Evolutionary conservation across 2,329 filamentous ascomycete genomes (phyloP).

Genomic region (Fusarium heterosporum): DNA sequence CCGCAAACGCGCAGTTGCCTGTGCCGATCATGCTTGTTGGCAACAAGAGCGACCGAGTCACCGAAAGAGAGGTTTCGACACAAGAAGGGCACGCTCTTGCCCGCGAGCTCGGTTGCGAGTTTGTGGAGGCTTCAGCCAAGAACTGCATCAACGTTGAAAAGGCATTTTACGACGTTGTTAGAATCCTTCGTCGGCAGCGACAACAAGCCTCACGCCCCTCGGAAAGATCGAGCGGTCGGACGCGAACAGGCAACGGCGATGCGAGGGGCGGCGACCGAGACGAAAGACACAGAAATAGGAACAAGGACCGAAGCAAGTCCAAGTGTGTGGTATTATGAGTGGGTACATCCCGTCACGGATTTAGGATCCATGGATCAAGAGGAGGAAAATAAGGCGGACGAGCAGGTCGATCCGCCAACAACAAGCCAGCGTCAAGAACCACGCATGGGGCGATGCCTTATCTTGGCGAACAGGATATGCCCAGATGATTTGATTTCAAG

Average conservation of each 20-base stretch:
- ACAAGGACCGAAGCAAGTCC: conserved; percentile 52
- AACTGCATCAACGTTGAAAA: conserved; percentile 99
- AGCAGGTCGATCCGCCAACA: conserved; percentile 27
- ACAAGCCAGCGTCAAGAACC: conserved; percentile 35
- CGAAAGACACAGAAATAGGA: conserved; percentile 52
- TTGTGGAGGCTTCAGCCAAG: conserved; percentile 96
- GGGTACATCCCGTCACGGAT: conserved; percentile 5
- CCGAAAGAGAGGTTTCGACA: conserved; percentile 94
- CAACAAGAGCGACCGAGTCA: conserved; percentile 97
- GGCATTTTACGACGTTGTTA: conserved; percentile 97
- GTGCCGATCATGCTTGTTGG: conserved; percentile 98
- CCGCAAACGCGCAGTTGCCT: conserved; percentile 70
- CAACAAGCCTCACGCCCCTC: conserved; percentile 63
- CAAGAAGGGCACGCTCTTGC: conserved; percentile 95
- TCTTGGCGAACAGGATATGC: conserved; percentile 36
- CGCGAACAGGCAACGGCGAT: conserved; percentile 54
- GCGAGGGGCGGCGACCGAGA: conserved; percentile 50
- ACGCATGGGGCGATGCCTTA: conserved; percentile 42
- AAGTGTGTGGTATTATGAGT: conserved; percentile 57
- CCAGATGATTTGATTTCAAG: conserved; percentile 32
- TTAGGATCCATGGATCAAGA: conserved; percentile 21
- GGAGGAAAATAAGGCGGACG: conserved; percentile 34
- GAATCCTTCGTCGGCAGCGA: conserved; percentile 86
- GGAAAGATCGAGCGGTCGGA: conserved; percentile 53
- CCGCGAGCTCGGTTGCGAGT: conserved; percentile 92